Evolutionary conservation across 169 alveolate genomes (phyloP).

Genomic region (Eimeria mitis): DNA sequence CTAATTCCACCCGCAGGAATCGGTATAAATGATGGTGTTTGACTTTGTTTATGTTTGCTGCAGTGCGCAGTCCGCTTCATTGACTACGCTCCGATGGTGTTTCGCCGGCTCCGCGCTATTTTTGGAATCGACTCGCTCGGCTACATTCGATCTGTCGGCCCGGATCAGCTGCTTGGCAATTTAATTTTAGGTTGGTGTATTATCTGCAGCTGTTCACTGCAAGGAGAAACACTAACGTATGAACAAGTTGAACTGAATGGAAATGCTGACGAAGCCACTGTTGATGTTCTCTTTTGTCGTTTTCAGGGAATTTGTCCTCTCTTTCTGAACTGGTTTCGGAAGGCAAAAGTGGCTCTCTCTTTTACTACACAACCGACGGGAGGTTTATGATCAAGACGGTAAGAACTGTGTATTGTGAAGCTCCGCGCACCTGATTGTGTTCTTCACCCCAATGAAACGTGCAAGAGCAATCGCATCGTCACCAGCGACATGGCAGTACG

Average conservation of each 20-base stretch:
- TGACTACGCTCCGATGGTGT: slow-evolving; percentile 98
- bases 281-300: neutral
- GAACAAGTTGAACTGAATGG: neutral
- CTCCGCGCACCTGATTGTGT: neutral
- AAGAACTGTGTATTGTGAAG: neutral
- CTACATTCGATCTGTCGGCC: slow-evolving; percentile 97
- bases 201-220: neutral
- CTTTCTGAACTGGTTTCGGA: slow-evolving; percentile 96
- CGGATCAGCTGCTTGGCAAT: slow-evolving; percentile 95
- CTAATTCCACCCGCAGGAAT: neutral
- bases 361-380: slow-evolving; percentile 95
- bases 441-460: neutral
- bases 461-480: neutral
- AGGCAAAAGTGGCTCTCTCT: slow-evolving; percentile 98
- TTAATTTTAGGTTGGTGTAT: slow-evolving; percentile 64
- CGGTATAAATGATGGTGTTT: neutral
- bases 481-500: neutral
- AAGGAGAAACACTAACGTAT: neutral
- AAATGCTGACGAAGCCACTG: neutral
- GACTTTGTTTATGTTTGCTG: neutral
- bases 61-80: slow-evolving; percentile 87
- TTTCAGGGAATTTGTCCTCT: slow-evolving; percentile 97
- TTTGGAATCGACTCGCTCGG: slow-evolving; percentile 94
- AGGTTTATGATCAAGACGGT: slow-evolving; percentile 84
- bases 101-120: slow-evolving; percentile 94